These are phyloP conservation scores for Micromonas commoda DNA, from an alignment of 139 green algal genomes.

Conservation along the genomic window DNA sequence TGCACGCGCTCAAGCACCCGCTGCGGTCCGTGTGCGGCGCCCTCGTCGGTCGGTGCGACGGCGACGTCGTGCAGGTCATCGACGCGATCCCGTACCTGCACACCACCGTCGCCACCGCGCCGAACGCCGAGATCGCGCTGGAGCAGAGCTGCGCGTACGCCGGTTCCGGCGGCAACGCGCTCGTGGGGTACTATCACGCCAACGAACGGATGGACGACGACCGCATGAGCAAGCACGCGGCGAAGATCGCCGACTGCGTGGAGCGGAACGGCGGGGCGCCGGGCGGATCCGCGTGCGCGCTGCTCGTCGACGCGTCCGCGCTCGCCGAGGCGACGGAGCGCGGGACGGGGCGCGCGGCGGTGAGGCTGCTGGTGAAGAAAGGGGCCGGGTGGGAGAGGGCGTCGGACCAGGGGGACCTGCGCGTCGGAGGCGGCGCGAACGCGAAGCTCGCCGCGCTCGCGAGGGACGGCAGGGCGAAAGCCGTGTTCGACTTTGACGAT, in stretches of 20 bases:
- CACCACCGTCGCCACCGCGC: too few relatives aligned
- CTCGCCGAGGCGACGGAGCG: constrained; percentile 25
- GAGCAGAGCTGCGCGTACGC: neutral
- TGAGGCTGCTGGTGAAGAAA: too few relatives aligned
- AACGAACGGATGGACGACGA: constrained; percentile 52
- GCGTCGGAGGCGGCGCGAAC: neutral
- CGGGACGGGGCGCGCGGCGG: too few relatives aligned
- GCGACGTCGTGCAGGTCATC: neutral
- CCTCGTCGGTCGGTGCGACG: neutral
- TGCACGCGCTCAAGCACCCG: too few relatives aligned
- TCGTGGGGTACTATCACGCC: constrained; percentile 70
- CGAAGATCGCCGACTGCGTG: constrained; percentile 56
- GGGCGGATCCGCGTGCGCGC: constrained; percentile 21
- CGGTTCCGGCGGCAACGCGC: constrained; percentile 1
- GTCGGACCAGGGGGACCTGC: neutral
- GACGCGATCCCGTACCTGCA: neutral
- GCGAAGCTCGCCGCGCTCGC: neutral
- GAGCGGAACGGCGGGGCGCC: neutral
- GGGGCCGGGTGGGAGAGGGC: neutral
- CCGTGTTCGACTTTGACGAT: constrained; percentile 50
- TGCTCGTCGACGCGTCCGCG: constrained; percentile 37
- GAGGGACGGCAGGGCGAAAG: constrained; percentile 28
- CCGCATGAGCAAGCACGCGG: constrained; percentile 45
- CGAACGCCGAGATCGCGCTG: neutral
- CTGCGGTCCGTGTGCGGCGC: neutral